Base-by-base conservation (phyloP, 805 yeast species). In the Wickerhamomyces ciferrii region DNA sequence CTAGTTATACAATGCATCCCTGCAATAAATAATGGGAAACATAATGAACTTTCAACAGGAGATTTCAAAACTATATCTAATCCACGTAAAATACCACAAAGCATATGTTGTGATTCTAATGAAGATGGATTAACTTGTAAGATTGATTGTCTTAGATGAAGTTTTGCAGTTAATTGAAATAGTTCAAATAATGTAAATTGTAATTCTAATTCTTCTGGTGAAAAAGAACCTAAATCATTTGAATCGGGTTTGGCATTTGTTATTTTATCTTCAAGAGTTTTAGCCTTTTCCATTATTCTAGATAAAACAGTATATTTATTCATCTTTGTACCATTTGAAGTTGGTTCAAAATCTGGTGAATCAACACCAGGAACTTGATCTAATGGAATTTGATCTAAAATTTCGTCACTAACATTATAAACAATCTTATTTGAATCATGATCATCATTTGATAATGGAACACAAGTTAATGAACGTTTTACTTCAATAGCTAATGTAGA, bases 11-110 rank as follows among this genome's bases (percentile, higher is more conserved):
- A 76, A 59, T 81, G 82, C 57, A 87, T 75, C 1, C 92, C 95
- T 2, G 89, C 84, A 19, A 87, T 78, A 59, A 87, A 87, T 51
- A 86, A 62, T 0, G 96, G 95, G 62, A 87, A 87, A 36, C 86
- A 83, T 15, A 86, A 62, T 2, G 84, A 79, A 3, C 87, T 82
- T 56, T 86, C 90, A 39, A 85, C 83, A 1, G 78, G 74, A 0
- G 92, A 71, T 2, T 79, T 87, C 34, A 87, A 57, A 5, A 86
- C 72, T 3, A 78, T 70, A 53, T 83, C 87, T 21, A 87, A 62
- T 47, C 84, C 73, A 44, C 76, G 71, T 23, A 75, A 56, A 45
- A 85, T 66, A 50, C 80, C 81, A 43, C 71, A 70, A 31, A 76
- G 69, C 39, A 86, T 65, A 29, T 75, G 71, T 51, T 82, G 89